Base-by-base conservation (phyloP, 2,329 filamentous ascomycete species). In the Trichophyton verrucosum region DNA sequence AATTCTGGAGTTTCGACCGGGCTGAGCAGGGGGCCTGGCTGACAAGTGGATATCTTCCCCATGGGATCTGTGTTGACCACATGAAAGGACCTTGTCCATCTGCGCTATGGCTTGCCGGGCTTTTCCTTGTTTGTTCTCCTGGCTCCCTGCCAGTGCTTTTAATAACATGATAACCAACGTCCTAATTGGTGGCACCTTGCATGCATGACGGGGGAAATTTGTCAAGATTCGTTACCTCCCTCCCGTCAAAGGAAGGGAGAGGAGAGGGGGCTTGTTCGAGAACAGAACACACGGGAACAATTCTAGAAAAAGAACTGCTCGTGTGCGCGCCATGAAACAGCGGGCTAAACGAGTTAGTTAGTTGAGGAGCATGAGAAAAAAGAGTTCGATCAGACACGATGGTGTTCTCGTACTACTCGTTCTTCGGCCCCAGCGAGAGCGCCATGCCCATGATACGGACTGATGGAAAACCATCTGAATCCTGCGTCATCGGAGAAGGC, bases 1-100 rank as follows among this genome's bases (percentile, higher is more conserved):
- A 53, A 24, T 53, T 53, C 49, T 53, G 49, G 49, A 53, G 27
- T 53, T 53, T 53, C 49, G 49, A 53, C 49, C 49, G 27, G 22
- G 27, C 49, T 47, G 44, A 53, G n/a, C 49, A 53, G 24, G 49
- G 49, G 27, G 27, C 13, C 17, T 17, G 44, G 44, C 44, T 47
- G 44, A 20, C 20, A 30, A 53, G 49, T 53, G 49, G 49, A 53
- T 53, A 17, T 15, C 27, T 53, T 53, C 22, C 44, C 49, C 49
- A 30, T 53, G 49, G 11, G 27, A 53, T 53, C 49, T 53, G 27
- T 20, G 49, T 53, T 22, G 49, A 13, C 49, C 49, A 53, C 49
- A 53, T 53, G 49, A 27, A 53, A 30, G 22, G 27, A 24, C 27
- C 49, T 47, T 53, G 49, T 53, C 24, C 49, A 33, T 53, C 49